phyloP scores from a whole-genome alignment of 371 early-diverging fungal species.

The Circinella minor region DNA sequence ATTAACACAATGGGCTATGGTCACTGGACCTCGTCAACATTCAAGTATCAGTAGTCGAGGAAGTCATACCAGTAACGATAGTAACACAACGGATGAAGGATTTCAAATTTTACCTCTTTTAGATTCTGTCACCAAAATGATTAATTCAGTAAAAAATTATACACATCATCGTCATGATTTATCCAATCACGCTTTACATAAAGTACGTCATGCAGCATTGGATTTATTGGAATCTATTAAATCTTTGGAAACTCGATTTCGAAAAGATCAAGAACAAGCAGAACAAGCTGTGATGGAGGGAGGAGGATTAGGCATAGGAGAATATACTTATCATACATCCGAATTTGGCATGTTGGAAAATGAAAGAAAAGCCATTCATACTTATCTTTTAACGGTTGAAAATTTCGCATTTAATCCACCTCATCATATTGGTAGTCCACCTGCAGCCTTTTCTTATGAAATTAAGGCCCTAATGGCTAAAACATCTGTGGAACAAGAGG shows the following conservation, averaged over 20 bases:
- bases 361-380: slow-evolving; percentile 30
- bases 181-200: slow-evolving; percentile 30
- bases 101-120: slow-evolving; percentile 49
- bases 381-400: slow-evolving; percentile 37
- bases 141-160: slow-evolving; percentile 48
- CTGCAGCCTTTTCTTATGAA: slow-evolving; percentile 43
- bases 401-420: slow-evolving; percentile 48
- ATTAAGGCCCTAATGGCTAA: slow-evolving; percentile 43
- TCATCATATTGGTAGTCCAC: slow-evolving; percentile 48
- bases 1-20: slow-evolving; percentile 43
- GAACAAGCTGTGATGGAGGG: not conserved
- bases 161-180: slow-evolving; percentile 48
- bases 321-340: slow-evolving; percentile 21
- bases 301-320: not conserved
- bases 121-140: slow-evolving; percentile 49
- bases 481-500: slow-evolving; percentile 5
- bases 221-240: slow-evolving; percentile 37
- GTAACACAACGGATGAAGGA: not conserved
- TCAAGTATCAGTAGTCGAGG: slow-evolving; percentile 16
- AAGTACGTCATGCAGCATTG: slow-evolving; percentile 43
- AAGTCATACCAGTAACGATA: slow-evolving; percentile 11
- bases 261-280: slow-evolving; percentile 31
- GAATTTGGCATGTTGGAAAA: slow-evolving; percentile 42
- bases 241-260: slow-evolving; percentile 37
- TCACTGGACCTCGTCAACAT: slow-evolving; percentile 16